Evolutionary conservation across 2,329 filamentous ascomycete species (phyloP).

Genomic region (Ophiostoma fasciatum): DNA sequence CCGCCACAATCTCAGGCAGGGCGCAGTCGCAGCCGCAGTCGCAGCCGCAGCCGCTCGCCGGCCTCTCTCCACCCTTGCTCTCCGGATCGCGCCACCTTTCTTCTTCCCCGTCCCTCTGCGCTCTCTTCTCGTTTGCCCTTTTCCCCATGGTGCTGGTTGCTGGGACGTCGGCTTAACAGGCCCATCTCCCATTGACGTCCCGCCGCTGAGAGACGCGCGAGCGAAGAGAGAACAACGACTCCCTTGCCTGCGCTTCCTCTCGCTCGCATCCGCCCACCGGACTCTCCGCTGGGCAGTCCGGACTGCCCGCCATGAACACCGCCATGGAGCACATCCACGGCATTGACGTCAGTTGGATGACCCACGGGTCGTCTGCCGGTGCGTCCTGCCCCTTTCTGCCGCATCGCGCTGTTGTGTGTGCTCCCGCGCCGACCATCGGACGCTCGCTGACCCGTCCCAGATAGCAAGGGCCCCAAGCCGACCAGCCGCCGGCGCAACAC

Average conservation of each 20-base stretch:
- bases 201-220: too few relatives aligned
- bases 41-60: too few relatives aligned
- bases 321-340: slow-evolving; percentile 67
- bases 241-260: too few relatives aligned
- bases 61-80: too few relatives aligned
- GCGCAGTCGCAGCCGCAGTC: too few relatives aligned
- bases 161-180: slow-evolving; percentile 7
- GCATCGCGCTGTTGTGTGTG: slow-evolving; percentile 54
- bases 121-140: background rate
- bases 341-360: slow-evolving; percentile 82
- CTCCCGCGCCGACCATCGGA: too few relatives aligned
- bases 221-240: too few relatives aligned
- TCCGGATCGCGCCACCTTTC: slow-evolving; percentile 1
- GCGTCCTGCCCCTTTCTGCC: slow-evolving; percentile 43
- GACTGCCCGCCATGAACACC: background rate
- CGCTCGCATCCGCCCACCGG: background rate
- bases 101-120: too few relatives aligned
- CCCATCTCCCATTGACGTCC: background rate
- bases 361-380: slow-evolving; percentile 71
- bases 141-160: slow-evolving; percentile 3
- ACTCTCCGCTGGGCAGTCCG: background rate
- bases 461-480: too few relatives aligned
- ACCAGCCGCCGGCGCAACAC: slow-evolving; percentile 15
- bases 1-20: background rate
- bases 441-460: too few relatives aligned